Evolutionary conservation across 768 basidiomycete genomes (phyloP), one percentile per base, ranked within the genome.

Genomic region (Kwoniella heveanensis): DNA sequence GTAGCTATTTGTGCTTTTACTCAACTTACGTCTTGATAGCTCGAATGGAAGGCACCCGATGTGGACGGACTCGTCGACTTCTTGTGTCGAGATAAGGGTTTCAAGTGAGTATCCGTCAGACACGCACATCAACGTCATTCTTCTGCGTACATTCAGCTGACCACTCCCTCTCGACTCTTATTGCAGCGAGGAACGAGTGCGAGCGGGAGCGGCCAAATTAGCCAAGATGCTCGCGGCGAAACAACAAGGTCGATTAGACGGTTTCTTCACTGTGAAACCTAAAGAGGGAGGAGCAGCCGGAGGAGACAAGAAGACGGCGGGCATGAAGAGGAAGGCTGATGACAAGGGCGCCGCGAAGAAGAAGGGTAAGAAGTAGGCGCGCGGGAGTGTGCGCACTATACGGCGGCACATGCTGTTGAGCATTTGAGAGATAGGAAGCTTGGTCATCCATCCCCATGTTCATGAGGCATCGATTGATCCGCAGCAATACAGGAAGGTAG

Each of bases 221-320:
- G 83, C 87, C 51, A 96, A 93, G 73, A 89, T 86, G 79, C 82
- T 97, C 54, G 88, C 86, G 56, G 86, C 88, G 32, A 98, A 97
- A 76, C 96, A 98, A 72, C 96, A 99, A 81, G 94, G 96, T 9
- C 88, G 96, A 10, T 84, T 99, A 15, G 96, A 98, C 73, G 89
- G 92, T 0, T 99, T 99, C 82, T 99, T 99, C 81, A 86, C 88
- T 0, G 86, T 87, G 12, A 87, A 89, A 72, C 80, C 86, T 1
- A 87, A 86, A 39, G 73, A 72, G 15, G 76, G 81, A 17, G 80
- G 81, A 10, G 65, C 61, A 2, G 70, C 82, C 66, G 78, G 59
- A 13, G 72, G 62, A 25, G 67, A 66, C 19, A 68, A 69, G 53
- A 67, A 63, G n/a, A 66, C 64, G 19, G 67, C 66, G 19, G 60